Evolutionary conservation across 2,329 filamentous ascomycete genomes (phyloP).

Genomic region (Stachybotrys chlorohalonatus): DNA sequence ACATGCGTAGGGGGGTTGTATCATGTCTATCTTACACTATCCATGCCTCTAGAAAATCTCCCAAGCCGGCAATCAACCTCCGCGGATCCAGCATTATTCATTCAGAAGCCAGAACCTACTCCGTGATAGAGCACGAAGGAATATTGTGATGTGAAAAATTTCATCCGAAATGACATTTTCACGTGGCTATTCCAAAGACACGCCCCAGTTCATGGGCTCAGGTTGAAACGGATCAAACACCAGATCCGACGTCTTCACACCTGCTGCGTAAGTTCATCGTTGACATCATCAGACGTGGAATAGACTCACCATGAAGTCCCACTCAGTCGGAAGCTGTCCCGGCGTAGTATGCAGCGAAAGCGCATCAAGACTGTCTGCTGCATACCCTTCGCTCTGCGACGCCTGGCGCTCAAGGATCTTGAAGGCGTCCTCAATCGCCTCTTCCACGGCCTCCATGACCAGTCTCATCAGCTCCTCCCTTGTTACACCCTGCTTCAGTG

Average conservation of each 20-base stretch:
- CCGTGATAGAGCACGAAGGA: background rate
- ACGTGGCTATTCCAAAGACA: background rate
- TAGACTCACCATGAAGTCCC: background rate
- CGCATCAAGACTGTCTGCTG: constrained; percentile 2
- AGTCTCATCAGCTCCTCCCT: constrained; percentile 26
- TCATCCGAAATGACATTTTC: background rate
- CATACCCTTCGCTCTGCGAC: constrained; percentile 5
- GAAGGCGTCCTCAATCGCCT: constrained; percentile 21
- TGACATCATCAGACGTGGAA: background rate
- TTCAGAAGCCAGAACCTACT: too few species aligned
- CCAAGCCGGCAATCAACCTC: too few species aligned
- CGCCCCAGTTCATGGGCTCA: background rate
- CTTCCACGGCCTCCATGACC: constrained; percentile 22
- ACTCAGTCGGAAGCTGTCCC: background rate
- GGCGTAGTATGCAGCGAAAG: background rate
- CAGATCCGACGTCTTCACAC: background rate
- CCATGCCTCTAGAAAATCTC: too few species aligned
- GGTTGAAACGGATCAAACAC: background rate
- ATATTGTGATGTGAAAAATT: background rate
- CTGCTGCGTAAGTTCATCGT: background rate
- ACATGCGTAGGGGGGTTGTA: too few species aligned
- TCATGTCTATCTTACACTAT: too few species aligned
- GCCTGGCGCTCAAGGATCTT: constrained; percentile 22
- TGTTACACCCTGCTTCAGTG: constrained; percentile 23
- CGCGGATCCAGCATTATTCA: too few species aligned